Evolutionary conservation across 2,329 filamentous ascomycete genomes (phyloP).

Genomic region (Trichoderma sp.): DNA sequence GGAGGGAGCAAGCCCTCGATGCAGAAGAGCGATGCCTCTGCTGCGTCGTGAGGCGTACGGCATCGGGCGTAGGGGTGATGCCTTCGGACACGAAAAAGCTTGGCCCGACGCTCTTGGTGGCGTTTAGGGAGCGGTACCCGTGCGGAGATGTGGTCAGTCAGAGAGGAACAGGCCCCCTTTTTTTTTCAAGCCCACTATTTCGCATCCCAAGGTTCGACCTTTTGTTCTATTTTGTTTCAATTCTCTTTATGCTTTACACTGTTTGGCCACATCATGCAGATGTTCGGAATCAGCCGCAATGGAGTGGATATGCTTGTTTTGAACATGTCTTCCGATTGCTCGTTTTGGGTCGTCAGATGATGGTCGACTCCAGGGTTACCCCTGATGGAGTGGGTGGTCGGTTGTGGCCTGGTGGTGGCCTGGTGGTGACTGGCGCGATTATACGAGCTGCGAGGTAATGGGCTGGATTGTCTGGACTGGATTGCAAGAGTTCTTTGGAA

Average conservation of each 20-base stretch:
- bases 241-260: background rate
- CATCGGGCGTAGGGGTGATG: background rate
- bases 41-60: background rate
- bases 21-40: slow-evolving; percentile 8
- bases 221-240: background rate
- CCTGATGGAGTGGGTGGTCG: slow-evolving; percentile 3
- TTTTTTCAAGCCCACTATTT: background rate
- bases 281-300: slow-evolving; percentile 17
- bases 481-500: no score
- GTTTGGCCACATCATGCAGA: slow-evolving; percentile 3
- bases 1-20: background rate
- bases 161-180: background rate
- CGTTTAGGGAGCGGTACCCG: background rate
- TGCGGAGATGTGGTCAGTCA: background rate
- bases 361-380: slow-evolving; percentile 3
- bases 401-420: background rate
- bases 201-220: background rate
- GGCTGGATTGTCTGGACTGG: background rate
- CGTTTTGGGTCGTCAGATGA: background rate
- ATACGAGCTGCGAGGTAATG: slow-evolving; percentile 2
- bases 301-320: slow-evolving; percentile 4
- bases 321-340: background rate
- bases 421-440: background rate
- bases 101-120: background rate
- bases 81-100: background rate